Evolutionary conservation across 192 early-diverging fungal species (phyloP), one percentile per base, ranked within the genome.

Genomic region (Coemansia sp.): DNA sequence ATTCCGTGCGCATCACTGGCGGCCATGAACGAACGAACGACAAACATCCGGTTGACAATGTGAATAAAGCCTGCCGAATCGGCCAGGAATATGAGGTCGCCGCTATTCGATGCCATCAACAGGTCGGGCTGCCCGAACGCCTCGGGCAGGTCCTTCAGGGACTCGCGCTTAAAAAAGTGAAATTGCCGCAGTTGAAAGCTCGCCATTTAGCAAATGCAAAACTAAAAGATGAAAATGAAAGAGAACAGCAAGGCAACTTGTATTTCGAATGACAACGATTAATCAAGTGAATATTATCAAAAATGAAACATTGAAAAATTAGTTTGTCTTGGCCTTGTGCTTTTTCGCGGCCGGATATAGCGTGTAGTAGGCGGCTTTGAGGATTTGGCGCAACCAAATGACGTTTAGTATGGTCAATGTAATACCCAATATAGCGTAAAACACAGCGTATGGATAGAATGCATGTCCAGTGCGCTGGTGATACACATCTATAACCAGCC

Each of bases 21-120:
- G 3, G 72, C 71, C 20, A 86, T 56, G 64, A 91, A 90, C 22
- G 87, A 85, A 54, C 84, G 85, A 11, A 84, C 84, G 25, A 85
- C 82, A 49, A 91, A 84, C 12, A 66, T 57, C 42, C 85, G 82
- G 63, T 90, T 88, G 63, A 89, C 81, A 54, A 90, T 83, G 71
- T 89, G 86, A 4, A 93, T 64, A 42, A 53, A 64, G 31, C 80
- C 74, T 1, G 63, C 64, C 31, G 74, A 42, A 64, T 82, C 80
- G 21, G 80, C 73, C 2, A 77, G 47, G 36, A 82, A 82, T 25
- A 81, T 59, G 4, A 81, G 63, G 56, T 72, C 78, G 60, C 73
- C 74, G 66, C 67, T 67, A 64, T 68, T 65, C 0, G 78, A 81
- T 4, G 70, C 64, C 59, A 82, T 36, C 48, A 74, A 65, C 61